Conservation (phyloP, 2,329 filamentous ascomycete species). For the Ascosphaera acerosa region DNA sequence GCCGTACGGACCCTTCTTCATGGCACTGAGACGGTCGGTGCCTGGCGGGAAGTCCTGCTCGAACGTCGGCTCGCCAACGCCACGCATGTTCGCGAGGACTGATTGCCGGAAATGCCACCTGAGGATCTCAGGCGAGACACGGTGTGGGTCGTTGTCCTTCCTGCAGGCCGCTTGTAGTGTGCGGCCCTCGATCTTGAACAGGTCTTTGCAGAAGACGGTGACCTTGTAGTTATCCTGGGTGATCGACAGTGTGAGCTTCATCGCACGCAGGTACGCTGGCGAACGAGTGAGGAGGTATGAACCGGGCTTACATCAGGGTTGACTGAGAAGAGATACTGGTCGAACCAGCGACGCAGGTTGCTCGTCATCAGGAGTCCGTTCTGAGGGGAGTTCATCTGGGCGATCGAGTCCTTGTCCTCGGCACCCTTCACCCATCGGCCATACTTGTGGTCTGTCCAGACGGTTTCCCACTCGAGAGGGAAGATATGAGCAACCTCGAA, state of each 20-base stretch:
- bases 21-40: constrained; percentile 6
- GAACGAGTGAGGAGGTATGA: too few relatives aligned
- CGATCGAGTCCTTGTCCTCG: constrained; percentile 3
- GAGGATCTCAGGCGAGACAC: constrained; percentile 6
- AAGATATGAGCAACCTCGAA: constrained; percentile 10
- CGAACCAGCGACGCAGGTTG: constrained; percentile 4
- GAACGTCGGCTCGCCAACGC: constrained; percentile 8
- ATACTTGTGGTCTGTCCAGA: constrained; percentile 7
- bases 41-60: constrained; percentile 8
- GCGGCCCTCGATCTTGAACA: constrained; percentile 5
- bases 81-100: constrained; percentile 9
- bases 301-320: constrained; percentile 7
- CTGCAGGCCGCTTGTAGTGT: constrained; percentile 6
- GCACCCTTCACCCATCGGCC: constrained; percentile 6
- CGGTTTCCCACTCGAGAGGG: constrained; percentile 7
- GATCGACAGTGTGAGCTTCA: constrained; percentile 2
- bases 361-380: constrained; percentile 5
- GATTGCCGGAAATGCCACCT: constrained; percentile 8
- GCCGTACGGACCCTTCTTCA: constrained; percentile 5
- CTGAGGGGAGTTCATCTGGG: constrained; percentile 6
- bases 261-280: background rate
- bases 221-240: constrained; percentile 6
- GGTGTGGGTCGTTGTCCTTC: constrained; percentile 3
- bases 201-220: constrained; percentile 3
- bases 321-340: constrained; percentile 6